These are phyloP conservation scores for Dicorynia guianensis DNA, from an alignment of 306 rosid genomes.

Conservation along the genomic window DNA sequence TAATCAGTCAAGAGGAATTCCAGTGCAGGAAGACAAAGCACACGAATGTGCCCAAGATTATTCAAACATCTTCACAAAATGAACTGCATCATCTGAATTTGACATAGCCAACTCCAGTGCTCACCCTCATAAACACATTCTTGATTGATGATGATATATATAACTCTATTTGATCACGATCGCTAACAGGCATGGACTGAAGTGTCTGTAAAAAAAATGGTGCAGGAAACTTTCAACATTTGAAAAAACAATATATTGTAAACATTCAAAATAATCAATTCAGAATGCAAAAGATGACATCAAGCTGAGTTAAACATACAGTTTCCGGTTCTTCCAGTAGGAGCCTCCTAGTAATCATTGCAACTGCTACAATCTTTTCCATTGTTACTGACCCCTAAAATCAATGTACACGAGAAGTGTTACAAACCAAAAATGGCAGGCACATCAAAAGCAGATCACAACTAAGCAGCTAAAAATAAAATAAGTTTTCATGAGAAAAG, in stretches of 20 bases:
- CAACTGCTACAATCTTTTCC: constrained; percentile 88
- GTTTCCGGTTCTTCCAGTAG: constrained; percentile 89
- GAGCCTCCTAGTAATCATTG: constrained; percentile 94
- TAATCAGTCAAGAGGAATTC: constrained; percentile 35
- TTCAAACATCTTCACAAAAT: constrained; percentile 34
- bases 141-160: constrained; percentile 80
- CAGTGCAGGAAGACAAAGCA: constrained; percentile 28
- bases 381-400: constrained; percentile 71
- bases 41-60: neutral
- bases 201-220: constrained; percentile 56
- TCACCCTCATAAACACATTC: constrained; percentile 87
- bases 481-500: constrained; percentile 28
- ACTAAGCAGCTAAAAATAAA: constrained; percentile 29
- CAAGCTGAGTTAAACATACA: constrained; percentile 54
- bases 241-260: neutral
- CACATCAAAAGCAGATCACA: constrained; percentile 27
- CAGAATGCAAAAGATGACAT: constrained; percentile 39
- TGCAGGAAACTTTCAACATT: constrained; percentile 30
- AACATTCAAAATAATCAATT: constrained; percentile 22
- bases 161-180: constrained; percentile 91
- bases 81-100: constrained; percentile 34
- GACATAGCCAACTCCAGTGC: constrained; percentile 41
- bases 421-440: constrained; percentile 32
- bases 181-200: constrained; percentile 71
- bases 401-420: constrained; percentile 41